Evolutionary conservation across 2,329 filamentous ascomycete species (phyloP).

Genomic region (Colletotrichum spaethianum): DNA sequence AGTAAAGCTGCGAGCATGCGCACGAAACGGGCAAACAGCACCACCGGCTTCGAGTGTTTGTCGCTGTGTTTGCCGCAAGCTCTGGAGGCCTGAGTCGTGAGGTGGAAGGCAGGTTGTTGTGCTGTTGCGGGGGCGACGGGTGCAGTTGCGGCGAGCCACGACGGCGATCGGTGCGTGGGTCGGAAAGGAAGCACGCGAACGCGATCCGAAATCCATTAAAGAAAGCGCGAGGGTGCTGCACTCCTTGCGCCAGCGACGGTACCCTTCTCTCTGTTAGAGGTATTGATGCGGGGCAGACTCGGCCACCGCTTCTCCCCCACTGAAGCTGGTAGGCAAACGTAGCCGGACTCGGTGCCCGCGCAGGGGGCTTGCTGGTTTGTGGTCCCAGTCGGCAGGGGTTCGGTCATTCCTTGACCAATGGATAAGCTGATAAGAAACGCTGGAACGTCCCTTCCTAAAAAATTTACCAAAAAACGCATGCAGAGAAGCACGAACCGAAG

Average conservation of each 20-base stretch:
- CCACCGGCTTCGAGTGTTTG: background rate
- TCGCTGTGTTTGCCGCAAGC: background rate
- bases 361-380: slow-evolving; percentile 30
- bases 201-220: slow-evolving; percentile 34
- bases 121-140: slow-evolving; percentile 20
- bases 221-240: slow-evolving; percentile 11
- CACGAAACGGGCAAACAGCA: too few species aligned
- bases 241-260: background rate
- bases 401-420: slow-evolving; percentile 19
- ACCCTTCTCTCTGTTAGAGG: slow-evolving; percentile 4
- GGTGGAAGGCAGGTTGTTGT: background rate
- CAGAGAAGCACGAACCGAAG: slow-evolving; percentile 31
- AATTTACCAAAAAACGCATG: slow-evolving; percentile 37
- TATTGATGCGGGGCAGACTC: slow-evolving; percentile 30
- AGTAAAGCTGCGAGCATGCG: background rate
- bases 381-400: slow-evolving; percentile 22
- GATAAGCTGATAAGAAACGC: slow-evolving; percentile 39
- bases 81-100: background rate
- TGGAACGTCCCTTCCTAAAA: slow-evolving; percentile 36
- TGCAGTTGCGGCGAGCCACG: slow-evolving; percentile 15
- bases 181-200: slow-evolving; percentile 16
- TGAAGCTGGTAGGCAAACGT: slow-evolving; percentile 20
- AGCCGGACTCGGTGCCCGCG: slow-evolving; percentile 1
- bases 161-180: slow-evolving; percentile 12
- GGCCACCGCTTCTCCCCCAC: slow-evolving; percentile 23